These are phyloP conservation scores for Suaeda aralocaspica DNA, from an alignment of 148 eudicot species.

Conservation along the genomic window DNA sequence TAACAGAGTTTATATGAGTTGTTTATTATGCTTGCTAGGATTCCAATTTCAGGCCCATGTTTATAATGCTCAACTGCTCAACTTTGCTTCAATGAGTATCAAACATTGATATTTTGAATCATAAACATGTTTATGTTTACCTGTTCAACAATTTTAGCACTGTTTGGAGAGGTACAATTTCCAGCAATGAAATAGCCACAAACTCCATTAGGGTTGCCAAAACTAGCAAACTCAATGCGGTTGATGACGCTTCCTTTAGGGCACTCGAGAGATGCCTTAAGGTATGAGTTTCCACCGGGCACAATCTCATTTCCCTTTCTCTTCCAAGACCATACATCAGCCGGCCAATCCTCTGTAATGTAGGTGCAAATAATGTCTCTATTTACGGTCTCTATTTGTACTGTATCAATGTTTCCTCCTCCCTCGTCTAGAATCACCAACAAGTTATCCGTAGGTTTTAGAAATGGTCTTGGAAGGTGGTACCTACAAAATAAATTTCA, in stretches of 20 bases:
- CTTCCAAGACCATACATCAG: conserved; percentile 50
- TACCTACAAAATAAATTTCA: conserved; percentile 36
- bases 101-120: no score
- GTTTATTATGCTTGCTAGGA: no score
- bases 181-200: conserved; percentile 54
- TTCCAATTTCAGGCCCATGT: no score
- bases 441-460: conserved; percentile 64
- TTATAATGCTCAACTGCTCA: no score
- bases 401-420: conserved; percentile 52
- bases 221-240: conserved; percentile 62
- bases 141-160: conserved; percentile 47
- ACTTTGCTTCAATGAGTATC: no score
- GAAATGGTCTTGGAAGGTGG: conserved; percentile 71
- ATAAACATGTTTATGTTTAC: conserved; percentile 15
- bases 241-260: conserved; percentile 43
- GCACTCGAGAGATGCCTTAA: conserved; percentile 47
- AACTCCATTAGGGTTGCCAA: conserved; percentile 57
- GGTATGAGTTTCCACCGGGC: conserved; percentile 10
- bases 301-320: conserved; percentile 29
- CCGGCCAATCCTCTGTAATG: conserved; percentile 47
- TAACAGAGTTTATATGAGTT: no score
- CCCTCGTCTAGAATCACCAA: conserved; percentile 73
- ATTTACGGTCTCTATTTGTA: conserved; percentile 45
- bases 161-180: conserved; percentile 40
- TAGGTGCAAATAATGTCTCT: conserved; percentile 60